Evolutionary conservation across 1,139 yeast species (phyloP).

Genomic region (Hansenula sp.): DNA sequence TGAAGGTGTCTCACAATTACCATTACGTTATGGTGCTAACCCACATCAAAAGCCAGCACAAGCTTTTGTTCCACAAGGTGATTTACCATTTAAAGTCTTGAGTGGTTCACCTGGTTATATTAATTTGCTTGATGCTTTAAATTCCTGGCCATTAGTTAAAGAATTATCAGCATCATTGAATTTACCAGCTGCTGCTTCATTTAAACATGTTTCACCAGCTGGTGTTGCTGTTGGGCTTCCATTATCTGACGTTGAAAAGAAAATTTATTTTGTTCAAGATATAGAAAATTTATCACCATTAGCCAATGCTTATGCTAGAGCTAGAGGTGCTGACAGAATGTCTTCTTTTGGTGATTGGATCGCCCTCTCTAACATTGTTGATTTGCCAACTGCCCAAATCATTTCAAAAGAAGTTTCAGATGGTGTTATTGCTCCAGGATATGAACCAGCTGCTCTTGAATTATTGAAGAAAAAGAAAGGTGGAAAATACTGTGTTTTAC

Average conservation of each 20-base stretch:
- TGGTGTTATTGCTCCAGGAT: conserved; percentile 99
- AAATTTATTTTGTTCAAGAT: conserved; percentile 90
- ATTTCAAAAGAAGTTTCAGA: conserved; percentile 96
- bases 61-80: conserved; percentile 81
- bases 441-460: conserved; percentile 85
- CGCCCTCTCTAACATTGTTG: conserved; percentile 94
- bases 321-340: conserved; percentile 99
- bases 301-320: conserved; percentile 98
- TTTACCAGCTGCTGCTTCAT: conserved; percentile 97
- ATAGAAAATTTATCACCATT: conserved; percentile 93
- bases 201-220: conserved; percentile 98
- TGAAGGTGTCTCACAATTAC: conserved; percentile 83
- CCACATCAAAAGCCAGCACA: conserved; percentile 99
- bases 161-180: conserved; percentile 92
- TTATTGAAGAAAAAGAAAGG: conserved; percentile 88
- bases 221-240: conserved; percentile 98
- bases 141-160: conserved; percentile 98
- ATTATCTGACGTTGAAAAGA: conserved; percentile 83
- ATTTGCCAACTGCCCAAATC: conserved; percentile 92
- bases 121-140: conserved; percentile 90
- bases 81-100: conserved; percentile 89
- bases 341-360: conserved; percentile 98
- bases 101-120: conserved; percentile 97
- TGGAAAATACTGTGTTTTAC: conserved; percentile 94
- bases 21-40: conserved; percentile 96